Base-by-base conservation (phyloP, 768 basidiomycete species). In the Tephrocybe sp. region DNA sequence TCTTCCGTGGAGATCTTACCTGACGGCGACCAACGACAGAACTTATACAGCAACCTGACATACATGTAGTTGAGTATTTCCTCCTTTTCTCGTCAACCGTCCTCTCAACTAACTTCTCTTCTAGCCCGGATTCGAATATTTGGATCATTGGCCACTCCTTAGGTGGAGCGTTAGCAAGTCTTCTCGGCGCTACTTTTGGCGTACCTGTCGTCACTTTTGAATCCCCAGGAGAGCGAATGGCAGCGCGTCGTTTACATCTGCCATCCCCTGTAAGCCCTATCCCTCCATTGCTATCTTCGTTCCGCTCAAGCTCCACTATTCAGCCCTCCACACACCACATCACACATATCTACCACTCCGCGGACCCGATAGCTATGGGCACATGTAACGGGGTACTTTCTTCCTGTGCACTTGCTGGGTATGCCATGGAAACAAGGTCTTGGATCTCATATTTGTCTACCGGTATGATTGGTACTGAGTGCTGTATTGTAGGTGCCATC, bases 321-420 rank as follows among this genome's bases (percentile, higher is more conserved):
- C 52, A 88, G 85, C 88, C 88, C 28, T 86, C 84, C 6, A 78
- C 78, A 9, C 83, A 86, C 14, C 89, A 90, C 58, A 77, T 97
- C 54, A 94, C 90, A 0, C 95, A 98, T 66, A 75, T 98, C 24
- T 97, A 90, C 68, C 91, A 97, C 63, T 96, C 88, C 18, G 95
- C 94, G 23, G 95, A 98, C 68, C 95, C 95, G 4, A 90, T 98
- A 45, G 83, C 95, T 17, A 92, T 92, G 85, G 90, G 90, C 30
- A 86, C 84, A 7, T 93, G 92, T 68, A 93, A 81, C 50, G 91
- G 91, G 12, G 73, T 89, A 1, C 61, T 90, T 0, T 93, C 89
- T 0, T 81, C 85, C 1, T 98, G 95, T 64, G 84, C 88, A 3
- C 68, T 92, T 9, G 90, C 79, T 18, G 95, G 95, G n/a, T 97